Evolutionary conservation across 1,284 basidiomycete genomes (phyloP).

Genomic region (Boletus nobilissimus): DNA sequence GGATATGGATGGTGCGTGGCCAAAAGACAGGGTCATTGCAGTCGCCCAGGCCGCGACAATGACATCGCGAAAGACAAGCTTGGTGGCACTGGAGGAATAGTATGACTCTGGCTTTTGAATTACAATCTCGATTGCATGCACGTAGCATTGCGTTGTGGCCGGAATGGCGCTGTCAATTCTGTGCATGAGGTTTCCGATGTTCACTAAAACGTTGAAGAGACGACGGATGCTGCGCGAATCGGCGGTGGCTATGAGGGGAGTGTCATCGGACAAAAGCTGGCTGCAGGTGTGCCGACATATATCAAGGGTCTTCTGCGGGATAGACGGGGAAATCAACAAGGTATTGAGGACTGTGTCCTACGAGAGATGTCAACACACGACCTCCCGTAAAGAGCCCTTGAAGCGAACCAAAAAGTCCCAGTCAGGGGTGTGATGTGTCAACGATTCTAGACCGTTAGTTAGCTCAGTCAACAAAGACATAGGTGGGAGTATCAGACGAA

Average conservation of each 20-base stretch:
- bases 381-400: constrained; percentile 10
- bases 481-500: constrained; percentile 19
- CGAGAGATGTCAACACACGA: constrained; percentile 30
- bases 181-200: constrained; percentile 51
- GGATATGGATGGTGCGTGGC: constrained; percentile 36
- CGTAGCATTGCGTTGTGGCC: constrained; percentile 50
- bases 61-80: constrained; percentile 48
- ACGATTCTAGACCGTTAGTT: constrained; percentile 39
- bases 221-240: constrained; percentile 44
- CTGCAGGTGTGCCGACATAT: constrained; percentile 47
- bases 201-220: constrained; percentile 49
- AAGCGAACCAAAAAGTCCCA: constrained; percentile 47
- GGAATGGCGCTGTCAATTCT: constrained; percentile 45
- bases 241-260: constrained; percentile 36
- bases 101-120: constrained; percentile 43
- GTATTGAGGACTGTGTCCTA: constrained; percentile 42
- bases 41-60: constrained; percentile 50
- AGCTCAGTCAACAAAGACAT: constrained; percentile 45
- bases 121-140: constrained; percentile 50
- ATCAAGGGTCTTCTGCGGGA: constrained; percentile 46
- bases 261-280: constrained; percentile 44
- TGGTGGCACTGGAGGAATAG: constrained; percentile 30
- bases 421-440: constrained; percentile 43
- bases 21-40: constrained; percentile 41
- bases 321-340: constrained; percentile 41